These are phyloP conservation scores for Fraxinus nigra DNA, from an alignment of 305 asterid genomes.

Conservation along the genomic window DNA sequence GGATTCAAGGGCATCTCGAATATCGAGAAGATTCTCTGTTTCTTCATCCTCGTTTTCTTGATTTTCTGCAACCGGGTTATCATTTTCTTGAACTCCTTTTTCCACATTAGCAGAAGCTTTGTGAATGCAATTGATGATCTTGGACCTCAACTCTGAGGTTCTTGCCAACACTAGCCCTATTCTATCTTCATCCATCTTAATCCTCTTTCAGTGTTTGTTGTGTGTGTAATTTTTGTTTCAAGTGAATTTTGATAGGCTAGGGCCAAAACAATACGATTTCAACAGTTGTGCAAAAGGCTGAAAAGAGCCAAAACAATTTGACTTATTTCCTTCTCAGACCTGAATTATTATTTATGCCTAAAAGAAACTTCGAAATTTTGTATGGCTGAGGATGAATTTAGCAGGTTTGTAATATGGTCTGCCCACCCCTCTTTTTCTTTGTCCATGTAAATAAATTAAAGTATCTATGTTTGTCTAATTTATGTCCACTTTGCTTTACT, in stretches of 20 bases:
- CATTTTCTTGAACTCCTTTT: conserved; percentile 28
- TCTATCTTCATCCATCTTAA: conserved; percentile 67
- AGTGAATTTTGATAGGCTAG: neutral
- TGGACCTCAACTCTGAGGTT: conserved; percentile 71
- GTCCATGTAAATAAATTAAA: neutral
- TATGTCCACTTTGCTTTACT: neutral
- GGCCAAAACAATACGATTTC: neutral
- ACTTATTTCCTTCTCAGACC: neutral
- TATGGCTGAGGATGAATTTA: conserved; percentile 17
- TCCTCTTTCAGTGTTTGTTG: neutral
- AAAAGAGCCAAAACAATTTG: neutral
- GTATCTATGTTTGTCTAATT: neutral
- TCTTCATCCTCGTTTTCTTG: conserved; percentile 48
- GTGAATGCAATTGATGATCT: conserved; percentile 61
- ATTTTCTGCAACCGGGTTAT: conserved; percentile 29
- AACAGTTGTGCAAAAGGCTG: neutral
- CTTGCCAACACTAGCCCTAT: conserved; percentile 71
- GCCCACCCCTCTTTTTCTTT: neutral
- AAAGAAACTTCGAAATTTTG: neutral
- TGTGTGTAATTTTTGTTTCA: neutral
- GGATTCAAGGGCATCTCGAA: conserved; percentile 80
- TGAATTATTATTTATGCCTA: neutral
- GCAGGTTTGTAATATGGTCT: neutral
- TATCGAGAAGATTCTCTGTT: conserved; percentile 58
- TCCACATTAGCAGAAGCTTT: conserved; percentile 27